Base-by-base conservation (phyloP, 192 early-diverging fungal species). In the Haplosporangium gracile region DNA sequence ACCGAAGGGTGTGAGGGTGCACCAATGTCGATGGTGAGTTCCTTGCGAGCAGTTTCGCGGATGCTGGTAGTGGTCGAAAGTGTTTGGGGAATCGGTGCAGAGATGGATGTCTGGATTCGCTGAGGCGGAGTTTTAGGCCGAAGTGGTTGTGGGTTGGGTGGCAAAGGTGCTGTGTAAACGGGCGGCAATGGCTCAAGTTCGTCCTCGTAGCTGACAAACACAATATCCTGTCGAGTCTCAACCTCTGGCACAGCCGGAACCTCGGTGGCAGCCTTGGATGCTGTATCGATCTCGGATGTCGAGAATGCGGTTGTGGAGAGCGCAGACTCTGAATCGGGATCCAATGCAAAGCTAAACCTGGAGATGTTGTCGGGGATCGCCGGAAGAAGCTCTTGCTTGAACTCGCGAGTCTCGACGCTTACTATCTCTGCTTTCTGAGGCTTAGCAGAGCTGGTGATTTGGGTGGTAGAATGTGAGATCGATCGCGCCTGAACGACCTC, bases 211-310 rank as follows among this genome's bases (percentile, higher is more conserved):
- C 39, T 34, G 22, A 65, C 60, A 34, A 76, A 68, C 26, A 76
- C 60, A 65, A 76, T 76, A 45, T 76, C 75, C 57, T 76, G 22
- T 26, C 75, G 75, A 8, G 55, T 76, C 32, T 76, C 53, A 15
- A 43, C 22, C 9, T n/a, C n/a, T 40, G 32, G 55, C 4, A 24
- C 1, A 11, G 22, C 10, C n/a, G 36, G 38, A 16, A 0, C 8
- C 47, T n/a, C 49, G 36, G 24, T 11, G 47, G 22, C 43, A 11
- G 34, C 47, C 15, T 74, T 74, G 73, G 49, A 32, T 15, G 73
- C 8, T 39, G 26, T 38, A 42, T n/a, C n/a, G 10, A 22, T 24
- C 6, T 60, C 16, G 7, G 32, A 24, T 39, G 26, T 36, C 20
- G 69, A 70, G 24, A 18, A 34, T 18, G 47, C 43, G 73, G 73